Evolutionary conservation across 1,139 yeast genomes (phyloP), one percentile per base, ranked within the genome.

Genomic region (Kodamaea arcana): DNA sequence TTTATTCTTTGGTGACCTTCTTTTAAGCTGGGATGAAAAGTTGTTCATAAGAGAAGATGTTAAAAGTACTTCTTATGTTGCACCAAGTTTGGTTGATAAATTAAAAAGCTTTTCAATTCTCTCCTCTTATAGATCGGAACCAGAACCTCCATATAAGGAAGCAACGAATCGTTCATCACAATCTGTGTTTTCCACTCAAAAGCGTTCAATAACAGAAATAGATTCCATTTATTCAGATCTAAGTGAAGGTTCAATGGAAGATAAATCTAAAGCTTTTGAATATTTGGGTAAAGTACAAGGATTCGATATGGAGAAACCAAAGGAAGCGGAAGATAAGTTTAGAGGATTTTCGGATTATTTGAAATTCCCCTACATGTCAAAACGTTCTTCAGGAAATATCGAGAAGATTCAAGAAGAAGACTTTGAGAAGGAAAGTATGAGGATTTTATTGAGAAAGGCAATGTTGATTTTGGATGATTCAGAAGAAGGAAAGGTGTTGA

Each of bases 1-100:
- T 32, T 43, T 50, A 28, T 69, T 69, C 44, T 69, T 69, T 42
- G 72, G 73, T 5, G 62, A 62, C 26, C 46, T 62, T 32, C 52
- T 68, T 32, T 48, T 66, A 33, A 53, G 59, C 10, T 65, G 69
- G 62, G 65, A 66, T 35, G 65, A 62, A 33, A 36, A 51, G 5
- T 44, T 63, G 23, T 67, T 68, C 40, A 30, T 35, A 9, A 16
- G 6, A 11, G 9, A 17, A 11, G 30, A 27, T 16, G 21, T 20
- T 18, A 34, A 35, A 16, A 32, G 6, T 4, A 7, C 15, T 13
- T 10, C 28, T 10, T 7, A 36, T 5, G 31, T 39, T 3, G 25
- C 31, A 3, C 42, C 35, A 22, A 41, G 43, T n/a, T 26, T 46
- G n/a, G 47, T 46, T 9, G 47, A 45, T 17, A 44, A 42, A 32